Evolutionary conservation across 208 protist genomes (phyloP), one percentile per base, ranked within the genome.

Genomic region (Trypanosoma scelopori): DNA sequence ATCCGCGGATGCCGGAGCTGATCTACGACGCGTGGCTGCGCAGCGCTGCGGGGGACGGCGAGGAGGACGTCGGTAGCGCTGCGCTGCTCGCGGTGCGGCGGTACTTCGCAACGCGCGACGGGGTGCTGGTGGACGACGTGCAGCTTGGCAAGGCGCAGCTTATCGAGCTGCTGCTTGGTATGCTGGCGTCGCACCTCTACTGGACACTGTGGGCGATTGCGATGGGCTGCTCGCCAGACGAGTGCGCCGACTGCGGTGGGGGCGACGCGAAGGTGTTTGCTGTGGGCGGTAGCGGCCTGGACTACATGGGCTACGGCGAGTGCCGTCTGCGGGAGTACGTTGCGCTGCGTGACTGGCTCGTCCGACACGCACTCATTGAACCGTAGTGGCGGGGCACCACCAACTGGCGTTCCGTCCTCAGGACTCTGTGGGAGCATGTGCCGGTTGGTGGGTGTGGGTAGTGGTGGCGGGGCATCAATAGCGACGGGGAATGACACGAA

Each of bases 181-280:
- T 89, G 71, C 75, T 94, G 56, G 77, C 73, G 32, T 80, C 85
- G 27, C 84, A 94, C 55, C 63, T 94, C 30, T 73, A 81, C 69
- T 94, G 88, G 85, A 76, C 85, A 5, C 61, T 92, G 46, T 94
- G 88, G 85, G 79, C 85, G 27, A 81, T 90, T 39, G 82, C 85
- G 47, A 78, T 94, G 77, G 84, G 68, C 28, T 87, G 72, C 60
- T 78, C 87, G 52, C 71, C 75, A 0, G 82, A 93, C 50, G 69
- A 72, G 56, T 62, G 55, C 35, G 64, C 32, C 3, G 64, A 69
- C 27, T 56, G 55, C 22, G 57, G 27, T 22, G 16, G 79, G 32
- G 27, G 32, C 32, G 82, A 91, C 64, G 65, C 76, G 30, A 66
- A 84, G 41, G 56, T 55, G 45, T 90, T 91, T 66, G 80, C 88